These are phyloP conservation scores for Schwanniomyces occidentalis DNA, from an alignment of 805 yeast species.

Conservation along the genomic window DNA sequence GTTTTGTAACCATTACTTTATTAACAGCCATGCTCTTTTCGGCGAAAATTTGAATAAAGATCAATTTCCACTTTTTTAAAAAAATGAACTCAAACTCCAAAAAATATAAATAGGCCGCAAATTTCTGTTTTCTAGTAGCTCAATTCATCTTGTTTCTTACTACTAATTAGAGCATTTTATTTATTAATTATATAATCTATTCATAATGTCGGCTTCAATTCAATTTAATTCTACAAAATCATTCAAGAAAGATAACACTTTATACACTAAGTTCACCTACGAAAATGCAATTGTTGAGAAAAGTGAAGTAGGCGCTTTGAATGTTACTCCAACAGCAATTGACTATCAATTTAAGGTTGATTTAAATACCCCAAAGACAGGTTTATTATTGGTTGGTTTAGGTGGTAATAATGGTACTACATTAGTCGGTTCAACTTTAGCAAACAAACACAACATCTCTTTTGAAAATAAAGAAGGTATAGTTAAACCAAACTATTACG, in stretches of 20 bases:
- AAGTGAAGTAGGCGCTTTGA: slow-evolving; percentile 49
- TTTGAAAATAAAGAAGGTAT: slow-evolving; percentile 84
- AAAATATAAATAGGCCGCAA: slow-evolving; percentile 1
- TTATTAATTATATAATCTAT: not conserved
- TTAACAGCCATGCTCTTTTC: not conserved
- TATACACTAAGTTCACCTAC: slow-evolving; percentile 65
- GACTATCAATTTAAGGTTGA: slow-evolving; percentile 88
- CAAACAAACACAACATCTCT: slow-evolving; percentile 75
- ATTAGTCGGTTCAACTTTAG: slow-evolving; percentile 77
- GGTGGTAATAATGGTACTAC: slow-evolving; percentile 98
- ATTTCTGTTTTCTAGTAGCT: not conserved
- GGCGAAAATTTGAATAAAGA: slow-evolving; percentile 14
- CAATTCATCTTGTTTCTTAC: too few species aligned
- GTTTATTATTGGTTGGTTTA: slow-evolving; percentile 87
- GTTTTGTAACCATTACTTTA: not conserved
- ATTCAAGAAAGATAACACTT: slow-evolving; percentile 48
- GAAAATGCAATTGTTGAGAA: slow-evolving; percentile 73
- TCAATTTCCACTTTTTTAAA: slow-evolving; percentile 3
- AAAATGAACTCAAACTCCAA: not conserved
- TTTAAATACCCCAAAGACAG: slow-evolving; percentile 78
- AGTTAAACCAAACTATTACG: slow-evolving; percentile 77
- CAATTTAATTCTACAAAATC: slow-evolving; percentile 58
- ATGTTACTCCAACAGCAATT: slow-evolving; percentile 68
- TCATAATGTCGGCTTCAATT: slow-evolving; percentile 37
- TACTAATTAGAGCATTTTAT: not conserved